Percentiles rank a stretch among this genome's conserved stretches.
Evolutionary conservation across 2,329 filamentous ascomycete genomes (phyloP).

Genomic region (Chrysosporium queenslandicum): DNA sequence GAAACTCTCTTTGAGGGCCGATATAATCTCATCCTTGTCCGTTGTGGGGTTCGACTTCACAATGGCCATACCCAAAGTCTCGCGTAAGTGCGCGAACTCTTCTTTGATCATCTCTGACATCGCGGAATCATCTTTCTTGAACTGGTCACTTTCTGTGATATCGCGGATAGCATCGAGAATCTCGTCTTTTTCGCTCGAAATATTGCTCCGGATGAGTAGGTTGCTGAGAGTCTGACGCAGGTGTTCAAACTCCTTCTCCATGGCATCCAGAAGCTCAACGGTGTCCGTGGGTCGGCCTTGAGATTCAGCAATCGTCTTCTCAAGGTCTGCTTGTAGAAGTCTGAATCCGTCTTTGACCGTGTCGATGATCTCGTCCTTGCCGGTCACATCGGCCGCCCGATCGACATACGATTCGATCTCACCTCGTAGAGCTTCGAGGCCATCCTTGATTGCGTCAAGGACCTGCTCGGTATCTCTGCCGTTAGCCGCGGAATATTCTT

Average conservation of each 20-base stretch:
- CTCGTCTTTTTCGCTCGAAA: conserved; percentile 50
- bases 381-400: conserved; percentile 55
- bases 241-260: conserved; percentile 73
- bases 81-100: conserved; percentile 53
- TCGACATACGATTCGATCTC: conserved; percentile 78
- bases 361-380: conserved; percentile 62
- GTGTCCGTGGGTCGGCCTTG: conserved; percentile 45
- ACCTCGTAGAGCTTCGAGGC: conserved; percentile 65
- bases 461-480: conserved; percentile 80
- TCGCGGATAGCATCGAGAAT: conserved; percentile 52
- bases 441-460: conserved; percentile 76
- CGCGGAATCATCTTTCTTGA: conserved; percentile 38
- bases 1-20: conserved; percentile 36
- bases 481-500: conserved; percentile 68
- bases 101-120: conserved; percentile 44
- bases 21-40: conserved; percentile 58
- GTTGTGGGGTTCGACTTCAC: conserved; percentile 37
- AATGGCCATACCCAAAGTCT: conserved; percentile 46
- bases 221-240: conserved; percentile 68
- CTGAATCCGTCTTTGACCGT: conserved; percentile 46
- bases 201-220: conserved; percentile 52
- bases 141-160: conserved; percentile 30
- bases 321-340: conserved; percentile 50
- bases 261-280: conserved; percentile 58
- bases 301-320: conserved; percentile 41